A percentile compares a stretch with the other conserved stretches of the same genome.
Evolutionary conservation across 345 rosid genomes (phyloP).

Genomic region (Euphorbia lathyris): DNA sequence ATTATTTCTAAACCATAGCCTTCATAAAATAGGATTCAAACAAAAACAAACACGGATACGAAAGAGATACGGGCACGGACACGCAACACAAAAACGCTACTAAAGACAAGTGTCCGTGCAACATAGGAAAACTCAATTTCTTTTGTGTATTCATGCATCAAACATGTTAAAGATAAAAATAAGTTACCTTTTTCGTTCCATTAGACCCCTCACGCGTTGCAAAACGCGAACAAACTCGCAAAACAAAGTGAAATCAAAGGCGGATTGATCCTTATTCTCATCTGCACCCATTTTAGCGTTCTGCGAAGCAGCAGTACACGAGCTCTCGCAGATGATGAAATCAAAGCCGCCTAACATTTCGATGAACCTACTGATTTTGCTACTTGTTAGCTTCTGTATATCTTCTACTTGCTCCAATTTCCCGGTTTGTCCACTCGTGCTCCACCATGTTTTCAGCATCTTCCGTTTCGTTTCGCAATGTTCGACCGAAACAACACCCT

Average conservation of each 20-base stretch:
- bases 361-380: constrained; percentile 43
- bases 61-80: too few species aligned
- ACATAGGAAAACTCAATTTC: background rate
- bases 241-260: constrained; percentile 61
- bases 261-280: constrained; percentile 10
- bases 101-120: too few species aligned
- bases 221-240: constrained; percentile 69
- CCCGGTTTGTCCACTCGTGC: constrained; percentile 59
- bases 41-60: too few species aligned
- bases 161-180: too few species aligned
- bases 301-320: constrained; percentile 35
- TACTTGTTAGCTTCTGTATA: constrained; percentile 54
- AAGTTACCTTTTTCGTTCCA: constrained; percentile 33
- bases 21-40: too few species aligned
- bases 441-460: constrained; percentile 79
- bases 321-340: constrained; percentile 69
- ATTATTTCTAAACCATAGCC: too few species aligned
- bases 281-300: constrained; percentile 15
- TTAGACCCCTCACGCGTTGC: constrained; percentile 56
- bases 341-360: constrained; percentile 63
- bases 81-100: too few species aligned
- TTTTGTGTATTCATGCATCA: background rate
- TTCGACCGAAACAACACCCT: constrained; percentile 71
- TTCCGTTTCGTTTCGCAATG: constrained; percentile 47
- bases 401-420: constrained; percentile 72